phyloP scores from a whole-genome alignment of 805 yeast genomes.

The Cyberlindnera xishuangbannaensis region DNA sequence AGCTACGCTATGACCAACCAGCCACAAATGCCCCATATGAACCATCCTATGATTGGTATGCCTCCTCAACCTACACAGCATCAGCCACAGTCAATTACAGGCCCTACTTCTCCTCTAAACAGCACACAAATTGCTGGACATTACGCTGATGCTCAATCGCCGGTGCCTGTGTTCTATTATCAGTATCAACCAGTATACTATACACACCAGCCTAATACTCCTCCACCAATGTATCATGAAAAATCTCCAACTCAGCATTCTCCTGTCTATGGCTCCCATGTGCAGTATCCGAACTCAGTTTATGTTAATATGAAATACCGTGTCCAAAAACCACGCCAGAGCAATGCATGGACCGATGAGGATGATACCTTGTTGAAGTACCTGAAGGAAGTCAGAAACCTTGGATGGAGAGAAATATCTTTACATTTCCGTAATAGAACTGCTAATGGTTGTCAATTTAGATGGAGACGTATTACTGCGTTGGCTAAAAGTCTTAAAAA shows the following conservation, averaged over 20 bases:
- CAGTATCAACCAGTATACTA: slow-evolving; percentile 10
- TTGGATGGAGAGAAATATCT: slow-evolving; percentile 76
- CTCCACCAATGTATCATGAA: slow-evolving; percentile 1
- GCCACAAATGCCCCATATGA: too few relatives aligned
- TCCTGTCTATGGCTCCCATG: too few relatives aligned
- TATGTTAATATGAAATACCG: slow-evolving; percentile 4
- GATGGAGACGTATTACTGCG: slow-evolving; percentile 54
- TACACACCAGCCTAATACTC: neutral
- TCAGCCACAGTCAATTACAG: slow-evolving; percentile 1
- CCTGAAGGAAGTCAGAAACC: slow-evolving; percentile 59
- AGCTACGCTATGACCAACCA: too few relatives aligned
- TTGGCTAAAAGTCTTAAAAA: slow-evolving; percentile 9
- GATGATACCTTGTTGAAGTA: slow-evolving; percentile 56
- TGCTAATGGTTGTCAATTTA: slow-evolving; percentile 70
- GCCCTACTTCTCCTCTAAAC: neutral
- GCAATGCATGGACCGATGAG: slow-evolving; percentile 54
- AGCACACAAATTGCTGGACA: neutral
- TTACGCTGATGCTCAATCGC: slow-evolving; percentile 1
- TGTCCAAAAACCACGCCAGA: slow-evolving; percentile 19
- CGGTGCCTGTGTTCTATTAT: slow-evolving; percentile 7
- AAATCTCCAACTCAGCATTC: neutral
- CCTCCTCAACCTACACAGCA: slow-evolving; percentile 4
- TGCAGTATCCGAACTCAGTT: neutral
- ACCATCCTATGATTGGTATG: too few relatives aligned
- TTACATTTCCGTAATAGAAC: slow-evolving; percentile 62